Base-by-base conservation (phyloP, 1,284 basidiomycete species). In the Tilletia indica region DNA sequence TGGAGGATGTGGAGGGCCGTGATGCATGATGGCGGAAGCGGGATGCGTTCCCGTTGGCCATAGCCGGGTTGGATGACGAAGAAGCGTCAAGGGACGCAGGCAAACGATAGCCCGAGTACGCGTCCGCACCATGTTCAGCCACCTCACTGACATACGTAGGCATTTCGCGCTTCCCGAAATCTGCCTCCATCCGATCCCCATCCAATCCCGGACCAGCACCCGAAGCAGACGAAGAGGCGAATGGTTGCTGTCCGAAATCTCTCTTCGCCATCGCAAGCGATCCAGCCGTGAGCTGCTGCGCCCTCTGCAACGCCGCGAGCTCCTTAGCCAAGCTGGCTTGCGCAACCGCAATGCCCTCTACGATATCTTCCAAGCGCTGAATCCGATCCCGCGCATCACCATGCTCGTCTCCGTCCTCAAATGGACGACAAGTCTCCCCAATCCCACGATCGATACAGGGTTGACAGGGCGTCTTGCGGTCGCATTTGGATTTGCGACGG, bases 361-460 rank as follows among this genome's bases (percentile, higher is more conserved):
- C 78, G 16, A 83, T 74, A 67, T 82, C 80, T 70, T 83, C 81
- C 56, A 83, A 77, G 0, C 81, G 77, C 45, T 75, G 74, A 14
- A 83, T 74, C 8, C 80, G 73, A 66, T 83, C 80, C 8, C 78
- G 72, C 73, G 79, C 74, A 66, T 81, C 79, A 31, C 80, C 81
- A 45, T 77, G 78, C 67, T 83, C 76, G 64, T 83, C 81, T 11
- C 81, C 81, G 49, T 80, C 77, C 39, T 81, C 79, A 48, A 81
- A 82, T 2, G 74, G 74, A 21, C 81, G 70, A 54, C 81, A 83
- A 49, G 72, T 69, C 39, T 82, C 80, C 21, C 74, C 79, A 2
- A 82, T 68, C 31, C 81, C 80, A 31, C 81, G 77, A 36, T 83
- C 80, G 61, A 82, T 74, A 71, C 81, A 83, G 2, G 81, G 77